These are phyloP conservation scores for Zea luxurians DNA, from an alignment of 176 grass and related monocot species.

Conservation along the genomic window DNA sequence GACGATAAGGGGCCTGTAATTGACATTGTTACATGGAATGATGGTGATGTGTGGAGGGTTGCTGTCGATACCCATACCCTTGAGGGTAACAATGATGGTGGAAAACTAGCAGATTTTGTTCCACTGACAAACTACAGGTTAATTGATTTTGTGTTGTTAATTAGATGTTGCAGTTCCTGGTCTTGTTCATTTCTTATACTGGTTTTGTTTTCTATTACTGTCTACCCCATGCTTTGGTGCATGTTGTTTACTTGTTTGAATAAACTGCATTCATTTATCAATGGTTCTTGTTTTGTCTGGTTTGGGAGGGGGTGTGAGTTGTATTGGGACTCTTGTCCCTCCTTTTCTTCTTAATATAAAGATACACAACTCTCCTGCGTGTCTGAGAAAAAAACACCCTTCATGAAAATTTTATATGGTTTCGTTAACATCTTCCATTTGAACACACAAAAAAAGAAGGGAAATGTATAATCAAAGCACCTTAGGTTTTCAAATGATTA, in stretches of 20 bases:
- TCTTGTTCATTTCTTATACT: constrained; percentile 20
- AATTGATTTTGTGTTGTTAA: constrained; percentile 23
- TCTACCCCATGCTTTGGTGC: background rate
- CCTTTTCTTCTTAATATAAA: too few species aligned
- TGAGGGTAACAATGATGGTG: constrained; percentile 54
- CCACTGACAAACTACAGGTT: constrained; percentile 95
- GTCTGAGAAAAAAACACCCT: too few species aligned
- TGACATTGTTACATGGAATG: constrained; percentile 92
- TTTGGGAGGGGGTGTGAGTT: too few species aligned
- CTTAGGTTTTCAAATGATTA: background rate
- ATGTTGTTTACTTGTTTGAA: background rate
- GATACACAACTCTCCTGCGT: too few species aligned
- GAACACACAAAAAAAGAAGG: background rate
- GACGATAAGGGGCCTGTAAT: constrained; percentile 92
- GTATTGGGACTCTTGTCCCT: too few species aligned
- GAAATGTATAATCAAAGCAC: background rate
- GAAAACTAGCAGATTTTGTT: constrained; percentile 92
- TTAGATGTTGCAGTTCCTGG: constrained; percentile 2
- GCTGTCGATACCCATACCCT: constrained; percentile 89
- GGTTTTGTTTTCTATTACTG: constrained; percentile 13
- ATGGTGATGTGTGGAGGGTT: constrained; percentile 97
- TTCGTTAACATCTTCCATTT: background rate
- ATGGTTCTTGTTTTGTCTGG: background rate
- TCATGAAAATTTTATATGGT: background rate
- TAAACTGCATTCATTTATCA: background rate